Evolutionary conservation across 805 yeast genomes (phyloP).

Genomic region (Schwanniomyces occidentalis): DNA sequence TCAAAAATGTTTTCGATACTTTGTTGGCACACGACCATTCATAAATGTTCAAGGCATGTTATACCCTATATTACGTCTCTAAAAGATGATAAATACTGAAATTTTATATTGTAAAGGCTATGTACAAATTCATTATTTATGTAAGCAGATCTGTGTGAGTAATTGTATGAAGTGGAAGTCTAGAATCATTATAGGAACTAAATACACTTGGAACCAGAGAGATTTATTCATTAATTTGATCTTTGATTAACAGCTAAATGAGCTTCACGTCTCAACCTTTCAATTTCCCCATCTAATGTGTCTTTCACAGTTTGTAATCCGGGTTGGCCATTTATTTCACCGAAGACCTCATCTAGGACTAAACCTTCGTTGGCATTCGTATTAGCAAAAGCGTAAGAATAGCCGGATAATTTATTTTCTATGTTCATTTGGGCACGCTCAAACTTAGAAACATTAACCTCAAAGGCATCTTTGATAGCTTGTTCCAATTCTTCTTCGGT

Average conservation of each 20-base stretch:
- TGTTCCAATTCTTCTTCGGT: conserved; percentile 64
- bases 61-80: too few species aligned
- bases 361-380: conserved; percentile 30
- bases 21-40: too few species aligned
- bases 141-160: neutral
- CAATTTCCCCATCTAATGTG: conserved; percentile 40
- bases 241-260: conserved; percentile 28
- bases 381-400: conserved; percentile 27
- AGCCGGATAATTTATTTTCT: conserved; percentile 36
- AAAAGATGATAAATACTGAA: too few species aligned
- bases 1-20: too few species aligned
- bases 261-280: conserved; percentile 37
- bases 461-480: conserved; percentile 60
- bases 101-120: too few species aligned
- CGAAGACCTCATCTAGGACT: conserved; percentile 37
- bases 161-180: too few species aligned
- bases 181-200: too few species aligned
- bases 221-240: conserved; percentile 5
- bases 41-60: too few species aligned
- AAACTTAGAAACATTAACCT: conserved; percentile 35
- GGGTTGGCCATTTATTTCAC: conserved; percentile 43
- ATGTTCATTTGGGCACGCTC: conserved; percentile 33
- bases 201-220: too few species aligned
- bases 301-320: conserved; percentile 40
- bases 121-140: conserved; percentile 3